Conservation (phyloP, 768 basidiomycete genomes). For the Naganishia vishniacii region DNA sequence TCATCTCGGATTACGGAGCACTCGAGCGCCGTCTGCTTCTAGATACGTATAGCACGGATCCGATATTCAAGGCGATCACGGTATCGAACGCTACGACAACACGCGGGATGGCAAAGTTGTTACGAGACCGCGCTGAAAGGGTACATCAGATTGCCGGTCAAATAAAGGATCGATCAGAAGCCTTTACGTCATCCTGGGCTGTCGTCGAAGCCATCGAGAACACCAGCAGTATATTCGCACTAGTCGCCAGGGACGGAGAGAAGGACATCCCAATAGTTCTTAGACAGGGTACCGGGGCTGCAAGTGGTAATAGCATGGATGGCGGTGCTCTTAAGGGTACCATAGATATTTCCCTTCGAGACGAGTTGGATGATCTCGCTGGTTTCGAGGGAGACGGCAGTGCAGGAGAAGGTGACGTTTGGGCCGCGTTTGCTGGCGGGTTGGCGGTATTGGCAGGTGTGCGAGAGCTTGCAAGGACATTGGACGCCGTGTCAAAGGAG, state of each 20-base stretch:
- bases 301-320: constrained; percentile 31
- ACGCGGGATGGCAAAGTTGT: constrained; percentile 26
- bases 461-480: constrained; percentile 62
- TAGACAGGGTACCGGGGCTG: constrained; percentile 5
- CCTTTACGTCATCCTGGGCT: constrained; percentile 34
- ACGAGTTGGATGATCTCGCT: constrained; percentile 55
- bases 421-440: constrained; percentile 76
- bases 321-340: not conserved
- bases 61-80: constrained; percentile 27
- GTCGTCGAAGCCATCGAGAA: constrained; percentile 2
- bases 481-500: constrained; percentile 59
- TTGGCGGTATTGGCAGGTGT: constrained; percentile 72
- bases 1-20: constrained; percentile 73
- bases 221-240: not conserved
- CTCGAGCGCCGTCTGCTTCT: constrained; percentile 67
- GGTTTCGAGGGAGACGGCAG: constrained; percentile 52
- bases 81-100: not conserved
- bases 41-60: not conserved
- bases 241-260: not conserved
- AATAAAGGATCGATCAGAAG: constrained; percentile 43
- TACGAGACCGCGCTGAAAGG: constrained; percentile 15
- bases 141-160: constrained; percentile 54
- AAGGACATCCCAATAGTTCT: constrained; percentile 16
- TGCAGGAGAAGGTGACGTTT: constrained; percentile 50
- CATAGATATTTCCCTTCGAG: constrained; percentile 2